Conservation (phyloP, 164 flowering plant species). For the Amborella trichopoda region DNA sequence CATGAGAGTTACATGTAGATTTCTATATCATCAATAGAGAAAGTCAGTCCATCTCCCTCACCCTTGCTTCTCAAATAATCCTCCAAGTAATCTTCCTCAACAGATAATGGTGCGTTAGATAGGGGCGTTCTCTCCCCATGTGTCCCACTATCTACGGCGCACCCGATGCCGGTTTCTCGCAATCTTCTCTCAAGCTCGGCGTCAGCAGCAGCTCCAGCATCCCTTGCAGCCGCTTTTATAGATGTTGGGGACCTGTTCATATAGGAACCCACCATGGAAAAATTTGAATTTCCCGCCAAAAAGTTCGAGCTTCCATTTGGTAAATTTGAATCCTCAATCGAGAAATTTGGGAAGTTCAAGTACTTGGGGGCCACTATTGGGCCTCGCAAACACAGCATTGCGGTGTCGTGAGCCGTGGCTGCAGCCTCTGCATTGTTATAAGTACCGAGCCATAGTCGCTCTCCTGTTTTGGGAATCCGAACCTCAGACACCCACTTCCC, state of each 20-base stretch:
- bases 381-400: slow-evolving; percentile 35
- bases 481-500: slow-evolving; percentile 85
- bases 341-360: slow-evolving; percentile 76
- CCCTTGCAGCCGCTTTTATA: slow-evolving; percentile 50
- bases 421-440: slow-evolving; percentile 59
- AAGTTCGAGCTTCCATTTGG: too few relatives aligned
- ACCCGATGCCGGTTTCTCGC: neutral
- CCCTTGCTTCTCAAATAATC: neutral
- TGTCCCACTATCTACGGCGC: neutral
- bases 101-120: neutral
- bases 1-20: neutral
- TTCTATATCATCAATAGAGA: slow-evolving; percentile 1
- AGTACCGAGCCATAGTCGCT: slow-evolving; percentile 67
- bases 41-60: neutral
- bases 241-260: slow-evolving; percentile 54
- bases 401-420: slow-evolving; percentile 62
- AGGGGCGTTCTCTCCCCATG: neutral
- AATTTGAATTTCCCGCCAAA: too few relatives aligned
- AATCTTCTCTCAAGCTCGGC: slow-evolving; percentile 8
- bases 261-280: too few relatives aligned
- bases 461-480: slow-evolving; percentile 43
- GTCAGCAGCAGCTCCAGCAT: slow-evolving; percentile 57
- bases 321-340: too few relatives aligned
- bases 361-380: slow-evolving; percentile 7
- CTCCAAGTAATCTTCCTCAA: slow-evolving; percentile 5